Percentiles rank a stretch among this genome's conserved stretches.
Conservation (phyloP, 257 asterid genomes). For the Rehmannia glutinosa region DNA sequence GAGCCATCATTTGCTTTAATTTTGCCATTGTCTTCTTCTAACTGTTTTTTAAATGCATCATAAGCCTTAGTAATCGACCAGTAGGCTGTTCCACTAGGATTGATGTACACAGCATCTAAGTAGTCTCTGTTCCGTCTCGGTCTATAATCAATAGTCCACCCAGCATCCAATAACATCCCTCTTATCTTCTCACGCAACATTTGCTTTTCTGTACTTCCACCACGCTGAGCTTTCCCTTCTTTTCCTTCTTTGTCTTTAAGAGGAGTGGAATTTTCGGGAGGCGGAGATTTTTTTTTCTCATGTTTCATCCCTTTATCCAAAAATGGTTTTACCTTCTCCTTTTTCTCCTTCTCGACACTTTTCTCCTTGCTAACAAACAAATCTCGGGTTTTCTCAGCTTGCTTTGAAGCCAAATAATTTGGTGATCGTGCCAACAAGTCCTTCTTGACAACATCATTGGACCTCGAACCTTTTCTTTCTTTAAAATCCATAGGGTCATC, state of each 20-base stretch:
- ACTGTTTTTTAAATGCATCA: conserved; percentile 78
- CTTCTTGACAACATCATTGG: conserved; percentile 38
- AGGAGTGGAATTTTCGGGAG: conserved; percentile 28
- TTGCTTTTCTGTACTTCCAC: conserved; percentile 92
- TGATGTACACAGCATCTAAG: conserved; percentile 87
- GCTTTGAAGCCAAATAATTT: conserved; percentile 30
- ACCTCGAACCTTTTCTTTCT: conserved; percentile 37
- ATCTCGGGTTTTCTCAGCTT: conserved; percentile 30
- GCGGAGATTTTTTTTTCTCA: conserved; percentile 35
- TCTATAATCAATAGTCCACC: conserved; percentile 93
- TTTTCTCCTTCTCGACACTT: conserved; percentile 33
- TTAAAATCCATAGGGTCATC: conserved; percentile 34
- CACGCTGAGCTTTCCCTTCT: conserved; percentile 52
- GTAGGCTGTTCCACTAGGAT: conserved; percentile 87
- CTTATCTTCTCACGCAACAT: conserved; percentile 77
- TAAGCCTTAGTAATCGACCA: conserved; percentile 97
- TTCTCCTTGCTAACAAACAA: conserved; percentile 31
- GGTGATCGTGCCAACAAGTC: conserved; percentile 26
- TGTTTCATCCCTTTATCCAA: conserved; percentile 36
- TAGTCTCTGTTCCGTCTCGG: conserved; percentile 92
- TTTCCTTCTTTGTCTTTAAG: conserved; percentile 37
- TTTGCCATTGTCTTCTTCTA: conserved; percentile 43
- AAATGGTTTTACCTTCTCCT: conserved; percentile 25
- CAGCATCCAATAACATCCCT: conserved; percentile 71
- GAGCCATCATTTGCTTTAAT: conserved; percentile 37